Conservation (phyloP, 2,329 filamentous ascomycete species). For the Talaromyces atroroseus region DNA sequence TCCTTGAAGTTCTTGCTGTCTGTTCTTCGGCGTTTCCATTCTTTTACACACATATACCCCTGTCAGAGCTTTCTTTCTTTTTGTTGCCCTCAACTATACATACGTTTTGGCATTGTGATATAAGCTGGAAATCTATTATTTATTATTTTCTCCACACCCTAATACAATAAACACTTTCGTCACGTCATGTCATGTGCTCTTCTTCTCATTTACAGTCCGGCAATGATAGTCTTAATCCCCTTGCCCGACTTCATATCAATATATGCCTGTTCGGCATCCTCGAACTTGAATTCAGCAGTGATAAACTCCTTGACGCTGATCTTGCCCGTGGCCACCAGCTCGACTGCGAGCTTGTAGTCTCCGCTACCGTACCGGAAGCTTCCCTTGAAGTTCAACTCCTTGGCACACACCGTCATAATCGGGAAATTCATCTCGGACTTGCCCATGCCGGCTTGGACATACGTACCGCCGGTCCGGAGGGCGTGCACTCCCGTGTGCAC, state of each 20-base stretch:
- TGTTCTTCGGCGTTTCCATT: neutral
- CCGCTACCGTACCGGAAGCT: conserved; percentile 86
- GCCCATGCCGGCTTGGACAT: conserved; percentile 88
- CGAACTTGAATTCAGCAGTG: conserved; percentile 69
- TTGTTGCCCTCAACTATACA: neutral
- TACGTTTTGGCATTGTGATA: neutral
- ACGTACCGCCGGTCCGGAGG: conserved; percentile 65
- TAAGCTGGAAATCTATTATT: neutral
- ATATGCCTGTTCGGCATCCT: conserved; percentile 80
- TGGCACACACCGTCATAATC: conserved; percentile 81
- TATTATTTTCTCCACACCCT: too few relatives aligned
- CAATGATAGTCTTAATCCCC: conserved; percentile 46
- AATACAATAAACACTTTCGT: too few relatives aligned
- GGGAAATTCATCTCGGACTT: conserved; percentile 82
- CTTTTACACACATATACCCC: conserved; percentile 3
- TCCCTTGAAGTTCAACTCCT: conserved; percentile 81
- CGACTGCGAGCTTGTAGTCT: conserved; percentile 79
- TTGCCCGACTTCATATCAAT: conserved; percentile 78
- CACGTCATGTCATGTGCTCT: neutral
- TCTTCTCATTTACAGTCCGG: conserved; percentile 26
- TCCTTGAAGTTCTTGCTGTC: neutral
- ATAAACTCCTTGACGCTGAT: conserved; percentile 74
- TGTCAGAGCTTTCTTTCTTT: neutral
- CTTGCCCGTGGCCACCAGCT: conserved; percentile 66
- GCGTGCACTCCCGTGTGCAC: conserved; percentile 70